phyloP scores from a whole-genome alignment of 2,329 filamentous ascomycete genomes.

The Pleurostoma richardsiae region DNA sequence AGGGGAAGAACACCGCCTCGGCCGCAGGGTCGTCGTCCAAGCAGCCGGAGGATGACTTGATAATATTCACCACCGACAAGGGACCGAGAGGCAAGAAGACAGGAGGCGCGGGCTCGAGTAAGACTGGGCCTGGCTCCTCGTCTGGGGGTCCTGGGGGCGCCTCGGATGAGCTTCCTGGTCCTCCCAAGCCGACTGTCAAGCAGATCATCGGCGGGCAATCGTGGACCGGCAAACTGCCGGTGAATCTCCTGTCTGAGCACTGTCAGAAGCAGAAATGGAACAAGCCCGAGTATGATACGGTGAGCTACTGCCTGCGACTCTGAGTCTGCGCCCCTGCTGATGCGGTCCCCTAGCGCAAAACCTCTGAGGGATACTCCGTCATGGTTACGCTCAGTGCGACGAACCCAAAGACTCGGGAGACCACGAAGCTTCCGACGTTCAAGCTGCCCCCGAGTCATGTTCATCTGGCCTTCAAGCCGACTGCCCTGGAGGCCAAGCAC shows the following conservation, averaged over 20 bases:
- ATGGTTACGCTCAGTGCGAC: conserved; percentile 72
- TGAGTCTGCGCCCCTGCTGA: too few relatives aligned
- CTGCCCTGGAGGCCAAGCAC: conserved; percentile 84
- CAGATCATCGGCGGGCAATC: conserved; percentile 90
- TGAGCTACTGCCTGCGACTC: conserved; percentile 25
- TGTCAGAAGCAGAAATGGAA: conserved; percentile 96
- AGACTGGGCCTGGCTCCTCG: conserved; percentile 9
- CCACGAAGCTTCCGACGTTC: conserved; percentile 72
- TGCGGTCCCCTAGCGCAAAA: conserved; percentile 45
- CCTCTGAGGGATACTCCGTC: conserved; percentile 69
- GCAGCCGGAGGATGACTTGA: conserved; percentile 42
- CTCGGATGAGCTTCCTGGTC: conserved; percentile 30
- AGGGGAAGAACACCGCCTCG: too few relatives aligned
- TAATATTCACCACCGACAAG: conserved; percentile 53
- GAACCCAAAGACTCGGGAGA: conserved; percentile 79
- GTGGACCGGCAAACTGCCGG: conserved; percentile 95
- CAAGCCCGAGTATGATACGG: conserved; percentile 84
- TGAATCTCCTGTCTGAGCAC: conserved; percentile 89
- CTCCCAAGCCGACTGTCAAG: conserved; percentile 59
- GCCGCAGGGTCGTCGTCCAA: too few relatives aligned
- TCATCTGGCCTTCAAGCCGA: conserved; percentile 69
- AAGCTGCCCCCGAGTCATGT: conserved; percentile 73
- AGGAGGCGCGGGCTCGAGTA: conserved; percentile 7
- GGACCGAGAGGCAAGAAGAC: conserved; percentile 41
- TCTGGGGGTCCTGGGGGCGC: conserved; percentile 10